These are phyloP conservation scores for Dissophora globulifera DNA, from an alignment of 192 early-diverging fungal species.

Conservation along the genomic window DNA sequence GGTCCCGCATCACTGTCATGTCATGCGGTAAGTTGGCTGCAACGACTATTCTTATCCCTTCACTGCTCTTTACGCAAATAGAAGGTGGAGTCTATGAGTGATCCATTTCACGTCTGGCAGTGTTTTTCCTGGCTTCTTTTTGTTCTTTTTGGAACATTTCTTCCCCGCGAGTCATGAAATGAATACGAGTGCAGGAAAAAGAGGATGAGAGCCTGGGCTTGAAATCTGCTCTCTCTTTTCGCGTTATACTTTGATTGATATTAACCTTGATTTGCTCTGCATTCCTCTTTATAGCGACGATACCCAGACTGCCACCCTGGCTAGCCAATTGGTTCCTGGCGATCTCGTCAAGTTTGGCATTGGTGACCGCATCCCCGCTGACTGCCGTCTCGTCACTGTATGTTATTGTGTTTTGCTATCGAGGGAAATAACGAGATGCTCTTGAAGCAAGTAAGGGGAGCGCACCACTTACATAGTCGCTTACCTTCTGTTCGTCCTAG, in stretches of 20 bases:
- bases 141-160: not conserved
- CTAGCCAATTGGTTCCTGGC: conserved; percentile 89
- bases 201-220: not conserved
- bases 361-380: conserved; percentile 95
- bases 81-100: no score
- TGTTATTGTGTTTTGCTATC: no score
- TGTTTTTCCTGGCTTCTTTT: not conserved
- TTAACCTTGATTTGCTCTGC: conserved; percentile 10
- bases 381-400: conserved; percentile 81
- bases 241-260: not conserved
- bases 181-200: no score
- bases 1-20: conserved; percentile 87
- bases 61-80: no score
- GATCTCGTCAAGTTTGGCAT: conserved; percentile 88
- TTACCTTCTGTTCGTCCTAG: conserved; percentile 23
- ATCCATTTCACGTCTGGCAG: not conserved
- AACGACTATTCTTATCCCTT: no score
- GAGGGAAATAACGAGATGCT: no score
- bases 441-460: no score
- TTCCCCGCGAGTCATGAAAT: no score
- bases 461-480: no score
- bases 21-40: conserved; percentile 74
- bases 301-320: conserved; percentile 67
- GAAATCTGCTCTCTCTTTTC: not conserved
- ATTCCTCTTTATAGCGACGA: conserved; percentile 62